Base-by-base conservation (phyloP, 768 basidiomycete genomes). In the Auricularia heimuer region DNA sequence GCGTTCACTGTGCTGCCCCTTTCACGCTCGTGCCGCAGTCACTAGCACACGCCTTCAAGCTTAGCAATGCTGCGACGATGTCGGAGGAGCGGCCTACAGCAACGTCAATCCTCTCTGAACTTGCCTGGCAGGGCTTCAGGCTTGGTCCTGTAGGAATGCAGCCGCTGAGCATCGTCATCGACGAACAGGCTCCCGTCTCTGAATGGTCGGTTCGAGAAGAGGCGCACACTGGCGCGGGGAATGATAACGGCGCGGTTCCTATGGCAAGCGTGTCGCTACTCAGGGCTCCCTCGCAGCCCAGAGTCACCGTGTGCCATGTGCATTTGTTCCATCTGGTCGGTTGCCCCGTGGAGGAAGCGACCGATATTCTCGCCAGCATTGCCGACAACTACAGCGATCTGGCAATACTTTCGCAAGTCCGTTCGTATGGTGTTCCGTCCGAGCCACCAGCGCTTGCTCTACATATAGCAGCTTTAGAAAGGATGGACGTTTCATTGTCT, bases 1-100 rank as follows among this genome's bases (percentile, higher is more conserved):
- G 82, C 64, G 85, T 85, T 1, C 85, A 90, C 39, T 77, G 77
- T 12, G 81, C 82, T 65, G 77, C 81, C 4, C 79, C 85, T 1
- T 88, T 88, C 85, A 79, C 81, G 14, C 79, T 90, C 68, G 70
- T 84, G 37, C 47, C 47, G 10, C 47, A 18, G 14, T 51, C 47
- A 6, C 21, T 51, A 6, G 7, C 47, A 6, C 39, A 42, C 39
- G 39, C 39, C 39, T 14, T 42, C 39, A 51, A 8, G 3, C 18
- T 6, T 21, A 18, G 21, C 21, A 51, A 18, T 34, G 65, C 44
- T 16, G 21, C 35, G 35, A 35, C 29, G 8, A 39, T 39, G 21
- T n/a, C 34, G 37, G 33, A 58, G 8, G 14, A 14, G 6, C 24
- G n/a, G 34, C 64, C 63, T 62, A 56, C 61, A 44, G 44, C 44